Percentiles rank a stretch among this genome's conserved stretches.
These are phyloP conservation scores for Ophiocordyceps polyrhachis-furcata DNA, from an alignment of 2,329 filamentous ascomycete species.

Conservation along the genomic window DNA sequence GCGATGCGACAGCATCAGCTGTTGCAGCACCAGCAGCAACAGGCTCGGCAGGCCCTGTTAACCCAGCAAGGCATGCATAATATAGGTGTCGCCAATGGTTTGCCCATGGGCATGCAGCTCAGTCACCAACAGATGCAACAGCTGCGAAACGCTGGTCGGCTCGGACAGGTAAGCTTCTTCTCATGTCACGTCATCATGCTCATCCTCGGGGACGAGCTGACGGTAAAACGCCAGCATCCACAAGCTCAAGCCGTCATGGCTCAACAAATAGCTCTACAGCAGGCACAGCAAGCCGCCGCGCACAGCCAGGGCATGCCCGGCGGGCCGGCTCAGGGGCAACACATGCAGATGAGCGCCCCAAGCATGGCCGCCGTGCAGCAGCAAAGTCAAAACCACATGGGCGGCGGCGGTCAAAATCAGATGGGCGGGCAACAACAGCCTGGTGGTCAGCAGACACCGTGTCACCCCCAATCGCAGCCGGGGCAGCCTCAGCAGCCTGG, in stretches of 20 bases:
- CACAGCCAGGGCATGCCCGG: constrained; percentile 21
- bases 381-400: constrained; percentile 5
- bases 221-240: constrained; percentile 12
- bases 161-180: constrained; percentile 20
- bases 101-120: constrained; percentile 34
- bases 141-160: constrained; percentile 22
- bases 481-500: constrained; percentile 14
- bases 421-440: constrained; percentile 6
- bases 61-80: constrained; percentile 35
- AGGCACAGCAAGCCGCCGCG: constrained; percentile 14
- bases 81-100: constrained; percentile 22
- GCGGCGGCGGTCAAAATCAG: constrained; percentile 4
- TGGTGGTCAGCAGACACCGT: constrained; percentile 10
- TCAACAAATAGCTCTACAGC: constrained; percentile 29
- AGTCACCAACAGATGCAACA: constrained; percentile 32
- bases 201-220: not conserved
- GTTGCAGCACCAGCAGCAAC: constrained; percentile 36
- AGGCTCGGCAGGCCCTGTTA: constrained; percentile 32
- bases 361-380: constrained; percentile 22
- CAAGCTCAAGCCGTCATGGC: constrained; percentile 22
- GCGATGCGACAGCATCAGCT: constrained; percentile 36
- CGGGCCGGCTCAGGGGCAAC: constrained; percentile 25
- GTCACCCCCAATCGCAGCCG: constrained; percentile 15
- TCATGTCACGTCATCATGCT: not conserved
- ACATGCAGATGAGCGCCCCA: constrained; percentile 28